A percentile compares a stretch with the other conserved stretches of the same genome.
Conservation (phyloP, 2,329 filamentous ascomycete species). For the Colletotrichum sp. region DNA sequence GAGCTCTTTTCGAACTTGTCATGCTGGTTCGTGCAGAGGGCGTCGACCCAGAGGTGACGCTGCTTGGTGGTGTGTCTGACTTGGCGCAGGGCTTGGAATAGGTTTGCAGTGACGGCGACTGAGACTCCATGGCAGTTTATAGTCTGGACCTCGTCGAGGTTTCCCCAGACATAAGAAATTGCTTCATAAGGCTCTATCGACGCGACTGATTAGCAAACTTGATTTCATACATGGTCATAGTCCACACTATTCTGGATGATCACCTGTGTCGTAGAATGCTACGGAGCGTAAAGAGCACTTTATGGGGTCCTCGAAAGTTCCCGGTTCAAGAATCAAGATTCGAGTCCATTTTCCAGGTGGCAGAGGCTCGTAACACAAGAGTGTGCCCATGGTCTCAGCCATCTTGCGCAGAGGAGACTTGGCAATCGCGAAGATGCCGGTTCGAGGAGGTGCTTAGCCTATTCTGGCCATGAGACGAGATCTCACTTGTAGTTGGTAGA, state of each 20-base stretch:
- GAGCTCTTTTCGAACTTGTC: neutral
- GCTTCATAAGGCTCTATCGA: neutral
- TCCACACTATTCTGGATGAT: neutral
- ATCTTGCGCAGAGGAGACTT: neutral
- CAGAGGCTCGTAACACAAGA: neutral
- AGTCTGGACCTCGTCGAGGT: neutral
- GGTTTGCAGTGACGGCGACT: neutral
- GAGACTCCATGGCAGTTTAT: neutral
- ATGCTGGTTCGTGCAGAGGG: neutral
- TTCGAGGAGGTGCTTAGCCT: neutral
- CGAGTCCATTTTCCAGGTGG: neutral
- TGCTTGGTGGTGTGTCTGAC: neutral
- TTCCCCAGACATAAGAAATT: neutral
- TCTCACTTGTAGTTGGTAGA: neutral
- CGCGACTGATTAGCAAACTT: neutral
- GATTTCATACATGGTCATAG: neutral
- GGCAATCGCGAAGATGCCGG: neutral
- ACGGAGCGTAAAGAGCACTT: neutral
- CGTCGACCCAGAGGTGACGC: neutral
- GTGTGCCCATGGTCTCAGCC: neutral
- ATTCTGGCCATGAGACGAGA: neutral
- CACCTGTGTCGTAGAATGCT: neutral
- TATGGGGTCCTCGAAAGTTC: neutral
- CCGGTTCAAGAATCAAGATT: neutral
- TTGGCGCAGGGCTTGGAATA: neutral